Conservation (phyloP, 441 rosid genomes). For the Metrosideros polymorpha region DNA sequence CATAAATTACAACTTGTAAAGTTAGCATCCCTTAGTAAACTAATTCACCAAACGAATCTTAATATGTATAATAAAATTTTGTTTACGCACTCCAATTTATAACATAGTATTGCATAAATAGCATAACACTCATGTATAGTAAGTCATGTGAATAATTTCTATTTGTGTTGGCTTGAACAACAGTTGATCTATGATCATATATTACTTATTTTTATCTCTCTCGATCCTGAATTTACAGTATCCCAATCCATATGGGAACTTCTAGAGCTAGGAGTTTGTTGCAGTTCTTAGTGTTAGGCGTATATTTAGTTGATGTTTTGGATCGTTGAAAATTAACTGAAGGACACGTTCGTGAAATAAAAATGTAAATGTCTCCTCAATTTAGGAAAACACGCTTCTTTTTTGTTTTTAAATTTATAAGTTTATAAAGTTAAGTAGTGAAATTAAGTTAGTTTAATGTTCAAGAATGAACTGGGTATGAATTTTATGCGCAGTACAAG, state of each 20-base stretch:
- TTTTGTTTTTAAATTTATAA: not conserved
- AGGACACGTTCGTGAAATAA: not conserved
- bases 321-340: not conserved
- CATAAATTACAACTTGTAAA: not conserved
- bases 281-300: not conserved
- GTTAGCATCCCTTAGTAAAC: not conserved
- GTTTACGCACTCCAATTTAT: not conserved
- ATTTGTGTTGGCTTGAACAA: not conserved
- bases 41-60: not conserved
- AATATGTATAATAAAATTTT: too few relatives aligned
- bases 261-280: not conserved
- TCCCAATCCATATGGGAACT: not conserved
- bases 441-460: not conserved
- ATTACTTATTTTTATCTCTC: not conserved
- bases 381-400: not conserved
- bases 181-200: fast-evolving
- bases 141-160: not conserved
- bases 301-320: not conserved
- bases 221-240: not conserved
- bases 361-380: not conserved
- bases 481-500: not conserved
- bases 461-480: not conserved
- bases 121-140: not conserved
- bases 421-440: not conserved
- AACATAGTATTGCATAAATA: not conserved